phyloP scores from a whole-genome alignment of 2,329 filamentous ascomycete genomes.

The Epichloe sp. region DNA sequence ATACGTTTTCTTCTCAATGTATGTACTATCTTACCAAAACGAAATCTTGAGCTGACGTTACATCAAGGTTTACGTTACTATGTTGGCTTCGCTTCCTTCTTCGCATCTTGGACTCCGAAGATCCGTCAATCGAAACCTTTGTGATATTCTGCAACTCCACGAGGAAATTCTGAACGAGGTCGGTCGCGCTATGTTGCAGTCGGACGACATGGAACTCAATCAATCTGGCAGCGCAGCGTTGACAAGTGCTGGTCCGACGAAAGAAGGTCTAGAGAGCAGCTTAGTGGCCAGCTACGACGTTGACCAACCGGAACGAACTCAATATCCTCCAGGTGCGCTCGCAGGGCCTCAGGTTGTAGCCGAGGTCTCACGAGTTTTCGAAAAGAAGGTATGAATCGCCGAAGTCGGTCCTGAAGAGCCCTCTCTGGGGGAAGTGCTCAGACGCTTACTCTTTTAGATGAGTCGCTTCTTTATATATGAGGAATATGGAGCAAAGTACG shows the following conservation, averaged over 20 bases:
- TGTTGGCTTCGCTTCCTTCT: conserved; percentile 58
- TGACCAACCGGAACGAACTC: conserved; percentile 23
- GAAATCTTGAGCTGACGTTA: conserved; percentile 9
- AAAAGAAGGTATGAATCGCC: conserved; percentile 34
- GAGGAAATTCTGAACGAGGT: conserved; percentile 68
- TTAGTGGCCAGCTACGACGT: conserved; percentile 17
- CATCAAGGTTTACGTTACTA: conserved; percentile 55
- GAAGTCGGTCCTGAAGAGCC: neutral
- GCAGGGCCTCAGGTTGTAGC: conserved; percentile 46
- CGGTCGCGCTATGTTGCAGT: conserved; percentile 56
- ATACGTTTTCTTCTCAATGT: conserved; percentile 79
- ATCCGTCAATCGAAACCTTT: conserved; percentile 67
- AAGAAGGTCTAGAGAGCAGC: neutral
- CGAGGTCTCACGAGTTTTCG: conserved; percentile 48
- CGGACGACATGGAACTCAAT: conserved; percentile 41
- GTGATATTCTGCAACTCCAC: conserved; percentile 70
- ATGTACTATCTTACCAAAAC: conserved; percentile 16
- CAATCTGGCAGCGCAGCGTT: conserved; percentile 35
- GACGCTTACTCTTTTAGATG: conserved; percentile 33
- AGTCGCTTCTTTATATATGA: conserved; percentile 76
- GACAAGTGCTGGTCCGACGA: neutral
- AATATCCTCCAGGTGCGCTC: conserved; percentile 22
- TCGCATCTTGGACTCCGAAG: conserved; percentile 51
- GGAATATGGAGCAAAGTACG: conserved; percentile 83
- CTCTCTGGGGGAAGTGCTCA: neutral